Conservation (phyloP, 495 filamentous ascomycete genomes). For the Chaetomium cochliodes region DNA sequence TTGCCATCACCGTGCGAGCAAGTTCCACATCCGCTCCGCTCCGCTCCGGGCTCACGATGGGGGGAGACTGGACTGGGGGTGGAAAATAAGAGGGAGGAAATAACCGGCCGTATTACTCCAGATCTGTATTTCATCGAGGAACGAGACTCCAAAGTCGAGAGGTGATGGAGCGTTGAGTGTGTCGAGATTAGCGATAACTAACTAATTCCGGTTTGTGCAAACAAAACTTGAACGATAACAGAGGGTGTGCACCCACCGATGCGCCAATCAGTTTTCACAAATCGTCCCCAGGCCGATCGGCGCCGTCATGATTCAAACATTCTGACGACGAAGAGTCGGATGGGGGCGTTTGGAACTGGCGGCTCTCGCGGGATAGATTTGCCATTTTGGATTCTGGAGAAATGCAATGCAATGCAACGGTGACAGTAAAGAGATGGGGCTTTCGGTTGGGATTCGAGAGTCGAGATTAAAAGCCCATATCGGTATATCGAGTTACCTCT, state of each 20-base stretch:
- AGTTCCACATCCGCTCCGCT: slow-evolving; percentile 14
- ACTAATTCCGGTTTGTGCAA: not conserved
- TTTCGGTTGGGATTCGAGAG: not conserved
- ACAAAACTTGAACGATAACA: not conserved
- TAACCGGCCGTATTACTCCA: not conserved
- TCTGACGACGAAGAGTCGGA: not conserved
- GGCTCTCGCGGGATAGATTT: slow-evolving; percentile 14
- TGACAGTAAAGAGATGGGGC: not conserved
- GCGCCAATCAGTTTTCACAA: not conserved
- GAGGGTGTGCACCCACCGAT: no score
- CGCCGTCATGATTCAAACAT: slow-evolving; percentile 3
- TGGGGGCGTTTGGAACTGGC: not conserved
- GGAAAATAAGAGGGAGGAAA: not conserved
- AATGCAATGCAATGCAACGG: slow-evolving; percentile 15
- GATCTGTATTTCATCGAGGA: not conserved
- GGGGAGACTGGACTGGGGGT: not conserved
- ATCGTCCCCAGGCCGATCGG: not conserved
- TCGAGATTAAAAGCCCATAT: not conserved
- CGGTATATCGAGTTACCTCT: not conserved
- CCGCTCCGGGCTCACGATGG: slow-evolving; percentile 1
- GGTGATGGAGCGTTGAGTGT: not conserved
- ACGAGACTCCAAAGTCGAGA: not conserved
- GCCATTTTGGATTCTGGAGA: not conserved
- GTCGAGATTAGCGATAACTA: no score
- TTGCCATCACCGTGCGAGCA: not conserved